phyloP scores from a whole-genome alignment of 768 basidiomycete genomes.

The Podaxis mareebaensis region DNA sequence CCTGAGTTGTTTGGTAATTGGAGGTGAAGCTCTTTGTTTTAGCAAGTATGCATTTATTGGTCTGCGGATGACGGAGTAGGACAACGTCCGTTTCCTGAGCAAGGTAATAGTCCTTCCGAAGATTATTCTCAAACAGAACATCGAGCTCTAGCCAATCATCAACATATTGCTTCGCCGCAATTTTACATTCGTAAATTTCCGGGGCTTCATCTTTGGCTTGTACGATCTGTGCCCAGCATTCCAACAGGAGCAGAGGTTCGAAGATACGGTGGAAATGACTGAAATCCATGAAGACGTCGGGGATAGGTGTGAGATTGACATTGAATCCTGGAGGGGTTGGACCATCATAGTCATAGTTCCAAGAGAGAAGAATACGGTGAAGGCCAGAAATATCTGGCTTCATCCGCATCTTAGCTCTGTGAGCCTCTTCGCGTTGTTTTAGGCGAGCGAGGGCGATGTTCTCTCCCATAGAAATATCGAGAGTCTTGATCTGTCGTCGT shows the following conservation, averaged over 20 bases:
- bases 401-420: conserved; percentile 64
- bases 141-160: conserved; percentile 88
- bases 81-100: conserved; percentile 80
- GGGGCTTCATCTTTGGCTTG: conserved; percentile 71
- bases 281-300: conserved; percentile 64
- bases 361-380: conserved; percentile 77
- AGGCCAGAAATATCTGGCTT: conserved; percentile 82
- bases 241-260: conserved; percentile 82
- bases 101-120: conserved; percentile 73
- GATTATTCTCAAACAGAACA: conserved; percentile 52
- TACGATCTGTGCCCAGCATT: conserved; percentile 87
- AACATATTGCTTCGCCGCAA: conserved; percentile 67
- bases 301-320: conserved; percentile 45
- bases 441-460: conserved; percentile 52
- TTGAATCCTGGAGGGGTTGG: conserved; percentile 59
- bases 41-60: conserved; percentile 59
- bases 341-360: conserved; percentile 77
- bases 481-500: conserved; percentile 62
- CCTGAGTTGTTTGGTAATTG: conserved; percentile 47
- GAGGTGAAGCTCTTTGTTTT: conserved; percentile 49
- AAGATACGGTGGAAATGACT: conserved; percentile 73
- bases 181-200: conserved; percentile 58
- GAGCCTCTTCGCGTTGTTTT: conserved; percentile 59
- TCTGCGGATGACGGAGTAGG: conserved; percentile 64
- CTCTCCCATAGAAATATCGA: conserved; percentile 51